These are phyloP conservation scores for Phytopythium litorale DNA, from an alignment of 352 stramenopile species.

Conservation along the genomic window DNA sequence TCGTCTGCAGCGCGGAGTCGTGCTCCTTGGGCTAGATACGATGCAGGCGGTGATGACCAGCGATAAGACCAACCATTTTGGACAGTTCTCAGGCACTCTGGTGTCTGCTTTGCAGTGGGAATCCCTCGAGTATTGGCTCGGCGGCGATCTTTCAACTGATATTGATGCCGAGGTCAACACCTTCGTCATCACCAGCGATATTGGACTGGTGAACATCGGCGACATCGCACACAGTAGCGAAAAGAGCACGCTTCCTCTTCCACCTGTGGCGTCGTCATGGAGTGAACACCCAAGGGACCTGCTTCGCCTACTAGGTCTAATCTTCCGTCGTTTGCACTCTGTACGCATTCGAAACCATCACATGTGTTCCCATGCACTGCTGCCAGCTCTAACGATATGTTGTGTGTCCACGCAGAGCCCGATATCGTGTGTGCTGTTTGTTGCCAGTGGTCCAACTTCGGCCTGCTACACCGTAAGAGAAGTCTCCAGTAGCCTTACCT, in stretches of 20 bases:
- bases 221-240: background rate
- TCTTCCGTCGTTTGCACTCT: slow-evolving; percentile 29
- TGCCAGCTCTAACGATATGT: background rate
- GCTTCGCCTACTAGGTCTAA: slow-evolving; percentile 26
- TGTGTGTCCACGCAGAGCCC: slow-evolving; percentile 17
- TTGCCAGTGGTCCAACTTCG: slow-evolving; percentile 33
- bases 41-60: slow-evolving; percentile 25
- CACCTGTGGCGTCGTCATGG: slow-evolving; percentile 22
- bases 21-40: slow-evolving; percentile 39
- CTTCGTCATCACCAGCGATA: slow-evolving; percentile 52
- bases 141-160: background rate
- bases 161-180: slow-evolving; percentile 6
- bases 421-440: slow-evolving; percentile 31
- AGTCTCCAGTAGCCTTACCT: slow-evolving; percentile 12
- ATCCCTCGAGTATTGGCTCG: slow-evolving; percentile 25
- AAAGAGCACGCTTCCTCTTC: slow-evolving; percentile 15
- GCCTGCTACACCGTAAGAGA: slow-evolving; percentile 34
- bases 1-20: slow-evolving; percentile 17
- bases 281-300: slow-evolving; percentile 35
- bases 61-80: slow-evolving; percentile 15
- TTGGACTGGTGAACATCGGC: slow-evolving; percentile 29
- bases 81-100: slow-evolving; percentile 23
- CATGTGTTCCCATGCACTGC: background rate
- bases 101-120: slow-evolving; percentile 30
- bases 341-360: slow-evolving; percentile 8